Percentiles rank a stretch among this genome's conserved stretches.
Evolutionary conservation across 2,329 filamentous ascomycete genomes (phyloP).

Genomic region (Phoma sp.): DNA sequence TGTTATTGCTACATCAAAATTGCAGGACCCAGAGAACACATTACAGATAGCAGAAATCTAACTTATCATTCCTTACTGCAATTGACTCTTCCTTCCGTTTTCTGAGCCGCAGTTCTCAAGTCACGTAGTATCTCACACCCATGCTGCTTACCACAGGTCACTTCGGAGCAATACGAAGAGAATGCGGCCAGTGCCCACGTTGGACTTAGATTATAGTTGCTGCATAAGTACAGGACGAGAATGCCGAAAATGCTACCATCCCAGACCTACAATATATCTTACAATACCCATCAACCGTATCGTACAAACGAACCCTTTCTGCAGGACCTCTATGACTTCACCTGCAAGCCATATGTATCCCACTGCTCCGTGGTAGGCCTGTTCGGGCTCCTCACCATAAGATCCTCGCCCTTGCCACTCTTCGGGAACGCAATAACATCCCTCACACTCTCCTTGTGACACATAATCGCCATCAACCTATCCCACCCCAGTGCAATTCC

Average conservation of each 20-base stretch:
- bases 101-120: not conserved
- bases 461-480: constrained; percentile 80
- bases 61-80: constrained; percentile 1
- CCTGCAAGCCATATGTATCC: constrained; percentile 64
- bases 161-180: no score
- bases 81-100: not conserved
- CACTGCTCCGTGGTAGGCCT: constrained; percentile 68
- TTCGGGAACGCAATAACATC: constrained; percentile 99
- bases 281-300: not conserved
- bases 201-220: no score
- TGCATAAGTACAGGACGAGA: no score
- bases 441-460: constrained; percentile 76
- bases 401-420: constrained; percentile 86
- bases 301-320: not conserved
- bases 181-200: no score
- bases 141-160: no score
- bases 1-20: not conserved
- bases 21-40: not conserved
- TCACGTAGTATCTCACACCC: constrained; percentile 20
- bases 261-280: not conserved
- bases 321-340: constrained; percentile 25
- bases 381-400: constrained; percentile 80
- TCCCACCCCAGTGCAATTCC: constrained; percentile 95
- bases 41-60: not conserved
- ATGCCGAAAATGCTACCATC: not conserved